Percentiles rank a stretch among this genome's conserved stretches.
phyloP scores from a whole-genome alignment of 2,329 filamentous ascomycete species.

The Allantophomopsis cytisporea region DNA sequence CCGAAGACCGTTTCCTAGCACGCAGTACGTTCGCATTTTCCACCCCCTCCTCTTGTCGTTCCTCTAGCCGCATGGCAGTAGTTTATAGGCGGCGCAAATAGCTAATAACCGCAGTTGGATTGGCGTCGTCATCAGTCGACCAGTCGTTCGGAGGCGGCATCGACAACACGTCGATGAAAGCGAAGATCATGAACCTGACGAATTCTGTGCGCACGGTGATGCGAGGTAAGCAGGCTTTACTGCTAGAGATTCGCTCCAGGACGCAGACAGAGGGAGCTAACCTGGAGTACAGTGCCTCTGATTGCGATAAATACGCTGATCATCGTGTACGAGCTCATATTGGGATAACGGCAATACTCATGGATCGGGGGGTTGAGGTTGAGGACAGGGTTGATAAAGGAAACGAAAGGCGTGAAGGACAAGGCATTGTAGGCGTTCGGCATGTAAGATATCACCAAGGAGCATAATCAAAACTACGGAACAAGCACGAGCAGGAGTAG shows the following conservation, averaged over 20 bases:
- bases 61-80: no score
- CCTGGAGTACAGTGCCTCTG: conserved; percentile 52
- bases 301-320: conserved; percentile 74
- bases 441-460: no score
- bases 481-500: no score
- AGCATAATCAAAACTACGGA: no score
- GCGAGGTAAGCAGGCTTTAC: conserved; percentile 54
- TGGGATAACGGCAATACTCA: conserved; percentile 34
- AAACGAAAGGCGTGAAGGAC: background rate
- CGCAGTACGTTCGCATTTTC: conserved; percentile 40
- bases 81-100: background rate
- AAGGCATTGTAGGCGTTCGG: background rate
- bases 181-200: conserved; percentile 79
- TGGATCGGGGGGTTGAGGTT: background rate
- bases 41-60: background rate
- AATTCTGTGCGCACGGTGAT: conserved; percentile 83
- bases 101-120: conserved; percentile 49
- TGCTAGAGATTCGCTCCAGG: background rate
- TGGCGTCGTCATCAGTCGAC: conserved; percentile 54
- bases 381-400: background rate
- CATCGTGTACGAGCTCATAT: conserved; percentile 68
- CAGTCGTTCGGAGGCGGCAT: conserved; percentile 59
- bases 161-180: conserved; percentile 68
- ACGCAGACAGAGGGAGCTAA: background rate
- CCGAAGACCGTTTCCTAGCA: conserved; percentile 83